phyloP scores from a whole-genome alignment of 257 asterid genomes.

The Plantago elongata region DNA sequence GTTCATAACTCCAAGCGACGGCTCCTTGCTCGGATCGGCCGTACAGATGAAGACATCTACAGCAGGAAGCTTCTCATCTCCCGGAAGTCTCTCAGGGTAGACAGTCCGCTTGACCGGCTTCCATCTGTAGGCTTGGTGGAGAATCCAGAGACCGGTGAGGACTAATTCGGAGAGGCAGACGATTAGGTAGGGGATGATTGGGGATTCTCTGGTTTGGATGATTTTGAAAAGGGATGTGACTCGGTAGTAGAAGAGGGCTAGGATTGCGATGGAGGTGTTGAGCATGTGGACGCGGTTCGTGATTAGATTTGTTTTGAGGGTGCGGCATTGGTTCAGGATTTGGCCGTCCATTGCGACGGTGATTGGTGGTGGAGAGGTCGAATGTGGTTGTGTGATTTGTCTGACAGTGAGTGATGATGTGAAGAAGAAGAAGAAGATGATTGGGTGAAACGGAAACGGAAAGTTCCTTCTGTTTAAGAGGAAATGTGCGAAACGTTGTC shows the following conservation, averaged over 20 bases:
- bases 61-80: conserved; percentile 31
- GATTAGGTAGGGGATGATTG: conserved; percentile 25
- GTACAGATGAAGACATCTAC: conserved; percentile 49
- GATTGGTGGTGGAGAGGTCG: background rate
- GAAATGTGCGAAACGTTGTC: no score
- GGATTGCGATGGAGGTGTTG: conserved; percentile 32
- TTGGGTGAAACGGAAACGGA: no score
- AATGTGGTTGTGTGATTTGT: no score
- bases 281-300: conserved; percentile 36
- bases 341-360: conserved; percentile 10
- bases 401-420: no score
- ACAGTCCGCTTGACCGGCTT: conserved; percentile 27
- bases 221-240: conserved; percentile 18
- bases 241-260: conserved; percentile 40
- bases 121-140: conserved; percentile 32
- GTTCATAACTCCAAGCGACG: conserved; percentile 47
- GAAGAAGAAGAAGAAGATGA: no score
- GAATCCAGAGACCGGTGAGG: conserved; percentile 31
- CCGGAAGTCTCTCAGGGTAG: conserved; percentile 36
- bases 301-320: conserved; percentile 22
- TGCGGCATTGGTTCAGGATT: conserved; percentile 31
- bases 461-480: no score
- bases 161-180: conserved; percentile 33
- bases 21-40: conserved; percentile 51
- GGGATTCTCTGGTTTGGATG: conserved; percentile 11